phyloP scores from a whole-genome alignment of 495 filamentous ascomycete species.

The Arthonia radiata region DNA sequence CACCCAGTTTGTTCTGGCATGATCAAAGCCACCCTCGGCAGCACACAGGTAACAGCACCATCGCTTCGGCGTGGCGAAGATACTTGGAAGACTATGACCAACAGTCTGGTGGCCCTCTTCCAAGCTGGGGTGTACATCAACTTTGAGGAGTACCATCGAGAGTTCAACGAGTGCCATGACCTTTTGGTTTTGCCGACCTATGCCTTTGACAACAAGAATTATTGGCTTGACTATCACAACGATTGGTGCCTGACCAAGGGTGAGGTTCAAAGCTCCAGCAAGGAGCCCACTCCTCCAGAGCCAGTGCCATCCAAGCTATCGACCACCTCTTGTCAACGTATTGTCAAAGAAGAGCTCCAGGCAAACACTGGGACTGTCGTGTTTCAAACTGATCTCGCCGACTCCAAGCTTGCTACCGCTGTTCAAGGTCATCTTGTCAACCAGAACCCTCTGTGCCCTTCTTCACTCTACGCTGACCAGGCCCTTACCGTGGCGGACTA shows the following conservation, averaged over 20 bases:
- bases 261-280: conserved; percentile 11
- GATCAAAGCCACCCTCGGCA: conserved; percentile 13
- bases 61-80: conserved; percentile 21
- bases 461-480: conserved; percentile 53
- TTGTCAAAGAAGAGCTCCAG: conserved; percentile 31
- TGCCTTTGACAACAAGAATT: conserved; percentile 23
- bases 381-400: conserved; percentile 39
- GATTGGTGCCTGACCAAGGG: conserved; percentile 26
- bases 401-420: conserved; percentile 31
- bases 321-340: conserved; percentile 17
- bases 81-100: conserved; percentile 20
- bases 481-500: conserved; percentile 50
- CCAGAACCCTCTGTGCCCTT: conserved; percentile 28
- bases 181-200: conserved; percentile 21
- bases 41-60: conserved; percentile 15
- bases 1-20: too few species aligned
- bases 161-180: conserved; percentile 17
- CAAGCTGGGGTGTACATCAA: conserved; percentile 17
- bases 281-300: too few species aligned
- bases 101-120: conserved; percentile 15
- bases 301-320: conserved; percentile 16
- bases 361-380: conserved; percentile 28
- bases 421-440: conserved; percentile 56
- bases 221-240: conserved; percentile 25
- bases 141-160: conserved; percentile 23